Evolutionary conservation across 108 stramenopile species (phyloP).

Genomic region (Seminavis robusta): DNA sequence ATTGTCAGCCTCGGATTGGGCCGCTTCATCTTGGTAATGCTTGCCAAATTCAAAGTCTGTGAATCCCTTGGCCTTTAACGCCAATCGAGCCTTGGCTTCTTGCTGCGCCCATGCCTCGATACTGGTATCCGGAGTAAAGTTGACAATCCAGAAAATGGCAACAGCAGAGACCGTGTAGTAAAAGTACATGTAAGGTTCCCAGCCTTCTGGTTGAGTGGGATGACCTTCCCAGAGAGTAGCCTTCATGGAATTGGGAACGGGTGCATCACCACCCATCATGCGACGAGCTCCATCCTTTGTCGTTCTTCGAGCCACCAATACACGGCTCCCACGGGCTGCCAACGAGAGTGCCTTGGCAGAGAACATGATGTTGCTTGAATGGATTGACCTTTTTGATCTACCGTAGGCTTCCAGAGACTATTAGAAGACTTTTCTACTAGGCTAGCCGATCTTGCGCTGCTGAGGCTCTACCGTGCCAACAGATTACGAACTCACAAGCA

Average conservation of each 20-base stretch:
- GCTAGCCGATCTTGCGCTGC: too few relatives aligned
- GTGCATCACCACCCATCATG: conserved; percentile 23
- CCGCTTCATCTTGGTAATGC: conserved; percentile 31
- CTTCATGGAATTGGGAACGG: conserved; percentile 53
- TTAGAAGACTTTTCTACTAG: too few relatives aligned
- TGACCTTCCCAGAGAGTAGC: conserved; percentile 51
- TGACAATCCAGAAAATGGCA: conserved; percentile 20
- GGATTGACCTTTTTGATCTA: too few relatives aligned
- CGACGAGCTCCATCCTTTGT: background rate
- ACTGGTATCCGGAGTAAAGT: conserved; percentile 47
- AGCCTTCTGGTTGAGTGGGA: conserved; percentile 44
- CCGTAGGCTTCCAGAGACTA: too few relatives aligned
- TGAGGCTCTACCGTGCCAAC: too few relatives aligned
- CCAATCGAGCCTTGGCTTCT: conserved; percentile 52
- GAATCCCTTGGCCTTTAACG: conserved; percentile 32
- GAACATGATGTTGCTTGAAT: too few relatives aligned
- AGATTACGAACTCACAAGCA: too few relatives aligned
- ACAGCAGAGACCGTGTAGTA: conserved; percentile 30
- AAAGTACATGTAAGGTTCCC: conserved; percentile 52
- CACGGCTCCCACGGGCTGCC: too few relatives aligned
- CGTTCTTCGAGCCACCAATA: background rate
- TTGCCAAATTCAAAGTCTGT: conserved; percentile 50
- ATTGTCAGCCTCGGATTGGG: conserved; percentile 10
- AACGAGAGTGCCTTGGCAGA: too few relatives aligned
- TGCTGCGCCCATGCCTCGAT: conserved; percentile 56